Base-by-base conservation (phyloP, 139 green algal species). In the Ettlia oleoabundans region DNA sequence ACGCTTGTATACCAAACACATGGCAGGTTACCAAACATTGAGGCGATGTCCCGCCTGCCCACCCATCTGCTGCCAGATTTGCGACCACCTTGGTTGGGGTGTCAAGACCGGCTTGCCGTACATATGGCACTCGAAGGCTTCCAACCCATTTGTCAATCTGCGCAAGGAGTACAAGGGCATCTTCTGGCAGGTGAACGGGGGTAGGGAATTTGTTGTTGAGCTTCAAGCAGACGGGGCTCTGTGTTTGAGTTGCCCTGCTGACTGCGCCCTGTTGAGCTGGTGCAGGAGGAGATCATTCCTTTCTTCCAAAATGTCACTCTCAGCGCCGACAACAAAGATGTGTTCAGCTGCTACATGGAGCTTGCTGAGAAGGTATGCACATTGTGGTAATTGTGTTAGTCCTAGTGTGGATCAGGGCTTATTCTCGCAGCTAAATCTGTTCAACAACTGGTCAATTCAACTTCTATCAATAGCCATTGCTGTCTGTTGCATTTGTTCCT, bases 141-240 rank as follows among this genome's bases (percentile, higher is more conserved):
- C 82, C 89, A 97, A 99, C 91, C 96, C 96, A 51, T 99, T 99
- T 80, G 90, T 92, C 53, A 99, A 99, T 91, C 89, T 99, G 65
- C 90, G 90, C 71, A 99, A 99, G 89, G 96, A 99, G 92, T 99
- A 98, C 92, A 98, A 98, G 84, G 96, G 96, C 74, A 98, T 99
- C 87, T 99, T 98, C 93, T 99, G 96, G 96, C 94, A 98, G 87
- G 92, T 91, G 83, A 41, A 82, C 38, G 15, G 22, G 3, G 3
- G n/a, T n/a, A n/a, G n/a, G n/a, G n/a, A n/a, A n/a, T n/a, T n/a
- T n/a, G n/a, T n/a, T 40, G 62, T 30, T 68, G 28, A 41, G 28
- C n/a, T 30, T 3, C 13, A 2, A 6, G 28, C 9, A 32, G 32
- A 7, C 9, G 2, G 9, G 26, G n/a, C 2, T 30, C 13, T 67